These are phyloP conservation scores for Epichloe sibirici DNA, from an alignment of 2,329 filamentous ascomycete species.

Conservation along the genomic window DNA sequence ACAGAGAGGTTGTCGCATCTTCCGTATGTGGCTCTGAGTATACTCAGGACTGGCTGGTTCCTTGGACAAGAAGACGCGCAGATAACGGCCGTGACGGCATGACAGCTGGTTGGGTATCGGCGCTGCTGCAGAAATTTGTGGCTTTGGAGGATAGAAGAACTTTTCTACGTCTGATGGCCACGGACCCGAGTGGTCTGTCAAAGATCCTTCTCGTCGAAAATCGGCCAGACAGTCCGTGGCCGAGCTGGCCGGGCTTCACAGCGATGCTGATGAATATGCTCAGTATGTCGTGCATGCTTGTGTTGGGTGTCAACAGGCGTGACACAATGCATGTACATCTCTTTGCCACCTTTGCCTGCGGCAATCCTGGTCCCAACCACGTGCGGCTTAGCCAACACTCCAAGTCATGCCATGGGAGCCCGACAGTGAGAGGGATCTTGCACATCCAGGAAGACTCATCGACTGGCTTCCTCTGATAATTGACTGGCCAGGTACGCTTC, in stretches of 20 bases:
- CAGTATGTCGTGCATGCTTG: too few species aligned
- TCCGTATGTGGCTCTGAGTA: background rate
- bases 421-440: too few species aligned
- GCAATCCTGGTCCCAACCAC: too few species aligned
- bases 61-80: constrained; percentile 13
- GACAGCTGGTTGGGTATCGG: constrained; percentile 7
- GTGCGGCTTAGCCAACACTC: too few species aligned
- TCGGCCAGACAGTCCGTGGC: background rate
- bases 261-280: too few species aligned
- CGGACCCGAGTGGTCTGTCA: background rate
- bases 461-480: constrained; percentile 3
- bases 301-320: too few species aligned
- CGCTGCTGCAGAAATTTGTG: constrained; percentile 6
- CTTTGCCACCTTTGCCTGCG: too few species aligned
- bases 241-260: background rate
- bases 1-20: background rate
- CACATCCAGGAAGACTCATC: background rate
- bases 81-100: constrained; percentile 9
- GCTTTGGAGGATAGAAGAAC: constrained; percentile 4
- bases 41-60: constrained; percentile 6
- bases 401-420: too few species aligned
- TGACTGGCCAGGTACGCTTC: constrained; percentile 9
- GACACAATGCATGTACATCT: too few species aligned
- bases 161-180: background rate
- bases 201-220: background rate